phyloP scores from a whole-genome alignment of 495 filamentous ascomycete genomes.

The Penicillium manginii region DNA sequence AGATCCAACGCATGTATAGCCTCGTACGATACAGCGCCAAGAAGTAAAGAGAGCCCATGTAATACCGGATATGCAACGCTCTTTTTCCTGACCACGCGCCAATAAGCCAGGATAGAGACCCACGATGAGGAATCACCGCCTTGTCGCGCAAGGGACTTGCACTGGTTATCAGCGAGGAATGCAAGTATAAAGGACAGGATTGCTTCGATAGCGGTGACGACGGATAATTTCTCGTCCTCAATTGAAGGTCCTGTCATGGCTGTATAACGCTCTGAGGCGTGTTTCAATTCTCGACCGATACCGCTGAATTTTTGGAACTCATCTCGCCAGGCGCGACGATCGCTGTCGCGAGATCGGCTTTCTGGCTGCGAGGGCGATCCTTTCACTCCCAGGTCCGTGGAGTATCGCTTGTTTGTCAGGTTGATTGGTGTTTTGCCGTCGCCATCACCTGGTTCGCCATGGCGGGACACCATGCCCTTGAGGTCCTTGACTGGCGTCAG shows the following conservation, averaged over 20 bases:
- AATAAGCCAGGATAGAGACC: constrained; percentile 54
- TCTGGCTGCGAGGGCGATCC: constrained; percentile 35
- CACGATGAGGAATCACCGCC: constrained; percentile 48
- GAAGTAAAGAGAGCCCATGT: constrained; percentile 45
- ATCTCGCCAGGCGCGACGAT: constrained; percentile 48
- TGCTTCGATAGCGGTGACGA: constrained; percentile 50
- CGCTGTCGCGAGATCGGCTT: constrained; percentile 35
- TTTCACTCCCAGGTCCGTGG: constrained; percentile 33
- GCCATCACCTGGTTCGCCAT: constrained; percentile 29
- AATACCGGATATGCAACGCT: constrained; percentile 42
- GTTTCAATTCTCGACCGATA: constrained; percentile 53
- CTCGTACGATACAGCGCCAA: constrained; percentile 53
- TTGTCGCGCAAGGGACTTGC: constrained; percentile 36
- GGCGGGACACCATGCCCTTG: constrained; percentile 30
- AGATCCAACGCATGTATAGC: constrained; percentile 49
- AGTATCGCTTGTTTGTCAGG: constrained; percentile 28
- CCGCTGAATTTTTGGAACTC: constrained; percentile 47
- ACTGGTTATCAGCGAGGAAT: constrained; percentile 52
- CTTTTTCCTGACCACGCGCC: constrained; percentile 46
- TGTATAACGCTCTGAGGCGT: constrained; percentile 47
- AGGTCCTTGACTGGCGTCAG: constrained; percentile 38
- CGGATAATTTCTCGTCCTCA: constrained; percentile 45
- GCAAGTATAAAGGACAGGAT: constrained; percentile 54
- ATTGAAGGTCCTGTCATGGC: constrained; percentile 32
- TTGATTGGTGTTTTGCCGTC: constrained; percentile 36